phyloP scores from a whole-genome alignment of 2,329 filamentous ascomycete species.

The Cladorrhinum sp. region DNA sequence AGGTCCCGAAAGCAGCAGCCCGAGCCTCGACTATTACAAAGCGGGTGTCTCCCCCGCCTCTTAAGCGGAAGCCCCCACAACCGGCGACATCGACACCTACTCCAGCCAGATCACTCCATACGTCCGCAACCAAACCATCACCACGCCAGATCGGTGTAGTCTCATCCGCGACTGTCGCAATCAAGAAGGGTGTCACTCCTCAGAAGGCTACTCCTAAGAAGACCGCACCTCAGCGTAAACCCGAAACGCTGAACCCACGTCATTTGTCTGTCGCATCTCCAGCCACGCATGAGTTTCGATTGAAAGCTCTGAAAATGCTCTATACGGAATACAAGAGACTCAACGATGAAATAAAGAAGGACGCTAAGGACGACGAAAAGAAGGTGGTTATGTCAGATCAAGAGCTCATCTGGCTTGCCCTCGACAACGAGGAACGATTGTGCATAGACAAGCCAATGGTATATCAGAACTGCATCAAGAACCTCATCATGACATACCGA shows the following conservation, averaged over 20 bases:
- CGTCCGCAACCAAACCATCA: constrained; percentile 2
- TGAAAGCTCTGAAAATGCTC: constrained; percentile 59
- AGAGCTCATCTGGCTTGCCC: constrained; percentile 63
- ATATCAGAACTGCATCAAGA: constrained; percentile 82
- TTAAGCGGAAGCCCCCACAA: constrained; percentile 23
- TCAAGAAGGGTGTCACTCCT: background rate
- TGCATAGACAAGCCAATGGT: constrained; percentile 66
- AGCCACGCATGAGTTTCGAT: constrained; percentile 54
- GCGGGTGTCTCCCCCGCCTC: constrained; percentile 26
- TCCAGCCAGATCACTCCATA: constrained; percentile 2
- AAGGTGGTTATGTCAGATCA: constrained; percentile 61
- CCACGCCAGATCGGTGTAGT: background rate
- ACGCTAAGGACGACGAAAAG: constrained; percentile 45
- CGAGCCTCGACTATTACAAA: constrained; percentile 17
- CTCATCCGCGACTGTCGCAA: background rate
- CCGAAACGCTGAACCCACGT: constrained; percentile 65
- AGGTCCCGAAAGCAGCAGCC: constrained; percentile 1
- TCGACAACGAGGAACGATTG: constrained; percentile 76
- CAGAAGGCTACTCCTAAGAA: constrained; percentile 12
- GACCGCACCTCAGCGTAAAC: constrained; percentile 30
- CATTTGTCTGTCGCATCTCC: constrained; percentile 56
- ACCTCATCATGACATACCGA: constrained; percentile 71
- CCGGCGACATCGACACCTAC: constrained; percentile 7
- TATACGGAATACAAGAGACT: constrained; percentile 65
- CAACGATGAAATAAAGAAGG: constrained; percentile 59